Evolutionary conservation across 129 eudicot species (phyloP).

Genomic region (Arctium lappa): DNA sequence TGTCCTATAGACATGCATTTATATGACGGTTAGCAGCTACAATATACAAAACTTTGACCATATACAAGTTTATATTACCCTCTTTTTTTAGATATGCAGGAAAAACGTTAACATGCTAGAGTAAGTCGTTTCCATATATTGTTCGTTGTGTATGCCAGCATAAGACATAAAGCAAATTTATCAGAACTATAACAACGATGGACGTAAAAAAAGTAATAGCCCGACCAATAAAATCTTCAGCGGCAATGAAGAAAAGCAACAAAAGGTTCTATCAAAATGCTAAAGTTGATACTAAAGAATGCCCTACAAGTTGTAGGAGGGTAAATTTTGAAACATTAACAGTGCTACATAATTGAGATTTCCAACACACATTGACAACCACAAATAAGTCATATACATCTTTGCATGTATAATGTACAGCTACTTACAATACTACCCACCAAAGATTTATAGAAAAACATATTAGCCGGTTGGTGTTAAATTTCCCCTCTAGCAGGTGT

Average conservation of each 20-base stretch:
- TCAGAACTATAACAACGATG: neutral
- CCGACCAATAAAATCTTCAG: too few relatives aligned
- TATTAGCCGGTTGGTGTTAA: too few relatives aligned
- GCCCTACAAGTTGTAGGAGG: too few relatives aligned
- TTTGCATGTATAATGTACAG: neutral
- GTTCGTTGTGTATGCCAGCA: neutral
- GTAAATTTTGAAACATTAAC: too few relatives aligned
- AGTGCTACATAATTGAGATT: too few relatives aligned
- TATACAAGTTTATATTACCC: neutral
- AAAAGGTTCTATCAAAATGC: too few relatives aligned
- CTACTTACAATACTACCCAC: neutral
- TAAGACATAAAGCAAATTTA: neutral
- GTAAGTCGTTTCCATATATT: conserved; percentile 4
- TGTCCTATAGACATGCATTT: conserved; percentile 16
- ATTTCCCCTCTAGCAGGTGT: neutral
- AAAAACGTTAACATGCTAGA: neutral
- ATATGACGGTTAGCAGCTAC: conserved; percentile 1
- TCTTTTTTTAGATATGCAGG: neutral
- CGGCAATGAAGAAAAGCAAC: too few relatives aligned
- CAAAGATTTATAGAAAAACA: neutral
- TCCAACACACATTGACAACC: neutral
- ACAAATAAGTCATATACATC: neutral
- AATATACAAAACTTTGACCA: neutral
- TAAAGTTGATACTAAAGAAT: too few relatives aligned
- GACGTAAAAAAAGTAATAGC: too few relatives aligned